Base-by-base conservation (phyloP, 83 land plant genomes). In the Larix sibirica region DNA sequence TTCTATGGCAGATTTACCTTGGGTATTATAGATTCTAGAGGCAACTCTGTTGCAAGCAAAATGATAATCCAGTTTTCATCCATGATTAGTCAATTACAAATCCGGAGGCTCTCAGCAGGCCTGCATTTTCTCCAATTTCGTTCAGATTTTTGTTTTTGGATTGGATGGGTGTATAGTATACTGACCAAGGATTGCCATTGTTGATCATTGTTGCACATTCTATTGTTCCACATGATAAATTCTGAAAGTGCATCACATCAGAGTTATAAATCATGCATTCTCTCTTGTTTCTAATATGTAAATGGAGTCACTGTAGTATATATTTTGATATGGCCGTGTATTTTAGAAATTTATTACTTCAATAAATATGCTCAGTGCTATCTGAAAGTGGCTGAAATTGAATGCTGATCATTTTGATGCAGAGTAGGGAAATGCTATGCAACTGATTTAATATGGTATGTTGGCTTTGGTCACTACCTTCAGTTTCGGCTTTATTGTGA, bases 401-500 rank as follows among this genome's bases (percentile, higher is more conserved):
- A 44, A 40, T 12, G 40, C 4, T 18, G 6, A 42, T 44, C 77
- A 44, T 73, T 40, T 44, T 24, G 9, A 56, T 28, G 61, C 80
- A 78, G 80, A 56, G 56, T 78, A 38, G 56, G 62, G 80, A 78
- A 28, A 26, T 66, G 63, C 63, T 28, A 78, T 78, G 42, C 63
- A 60, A 78, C 63, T 56, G 63, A 31, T 58, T 8, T 78, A 60
- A 59, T 78, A 26, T 59, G 63, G 36, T 64, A 54, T 59, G 80
- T 78, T 78, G 80, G 33, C 80, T 78, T 54, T 78, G n/a, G 80
- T 78, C 63, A 59, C 40, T 60, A 78, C 40, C 42, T 78, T 78
- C 80, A 58, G 56, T 78, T 78, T 78, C 40, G 12, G 80, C 80
- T n/a, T 78, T 78, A 78, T 78, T 59, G 23, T 78, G 63, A 78